These are phyloP conservation scores for Gracilaria vermiculophylla DNA, from an alignment of 23 red algal genomes.

Conservation along the genomic window DNA sequence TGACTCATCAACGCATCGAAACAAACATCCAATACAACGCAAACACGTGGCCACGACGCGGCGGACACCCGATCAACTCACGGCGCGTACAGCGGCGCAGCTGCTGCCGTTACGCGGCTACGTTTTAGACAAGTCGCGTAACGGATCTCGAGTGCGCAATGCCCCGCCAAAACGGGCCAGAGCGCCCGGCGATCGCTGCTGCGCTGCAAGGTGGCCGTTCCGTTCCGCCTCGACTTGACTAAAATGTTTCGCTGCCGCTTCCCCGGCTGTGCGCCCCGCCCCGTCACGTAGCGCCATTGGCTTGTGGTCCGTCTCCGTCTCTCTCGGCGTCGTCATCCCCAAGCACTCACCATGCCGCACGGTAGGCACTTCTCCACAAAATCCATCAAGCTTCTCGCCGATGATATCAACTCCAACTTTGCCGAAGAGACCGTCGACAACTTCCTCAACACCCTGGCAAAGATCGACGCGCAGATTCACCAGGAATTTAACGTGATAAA, in stretches of 20 bases:
- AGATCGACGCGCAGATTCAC: conserved; percentile 56
- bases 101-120: not conserved
- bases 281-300: not conserved
- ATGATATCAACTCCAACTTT: conserved; percentile 35
- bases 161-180: not conserved
- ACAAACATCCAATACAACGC: not conserved
- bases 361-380: conserved; percentile 31
- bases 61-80: not conserved
- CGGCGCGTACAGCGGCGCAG: not conserved
- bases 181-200: not conserved
- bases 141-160: not conserved
- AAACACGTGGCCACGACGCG: not conserved
- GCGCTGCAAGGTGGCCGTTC: not conserved
- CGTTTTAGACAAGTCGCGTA: not conserved
- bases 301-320: not conserved
- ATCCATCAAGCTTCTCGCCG: conserved; percentile 46
- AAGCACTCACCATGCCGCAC: not conserved
- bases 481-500: conserved; percentile 38
- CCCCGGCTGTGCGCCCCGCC: not conserved
- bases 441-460: conserved; percentile 36
- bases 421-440: conserved; percentile 12
- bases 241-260: not conserved
- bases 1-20: too few relatives aligned
- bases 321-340: not conserved
- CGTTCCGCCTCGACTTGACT: not conserved